Conservation (phyloP, 2,329 filamentous ascomycete genomes). For the Diaporthe destruens region DNA sequence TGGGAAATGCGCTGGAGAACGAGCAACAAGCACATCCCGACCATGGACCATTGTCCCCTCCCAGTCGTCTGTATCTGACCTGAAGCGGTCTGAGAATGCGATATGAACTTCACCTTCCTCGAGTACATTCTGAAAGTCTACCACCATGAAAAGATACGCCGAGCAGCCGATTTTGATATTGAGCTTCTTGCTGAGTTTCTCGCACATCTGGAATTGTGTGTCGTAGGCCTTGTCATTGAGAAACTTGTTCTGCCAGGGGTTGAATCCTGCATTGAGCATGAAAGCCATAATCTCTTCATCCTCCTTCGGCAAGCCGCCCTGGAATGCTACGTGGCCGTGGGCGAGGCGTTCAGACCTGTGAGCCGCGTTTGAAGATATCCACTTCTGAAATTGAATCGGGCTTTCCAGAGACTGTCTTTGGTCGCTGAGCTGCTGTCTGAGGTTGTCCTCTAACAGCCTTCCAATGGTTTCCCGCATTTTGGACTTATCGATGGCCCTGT, state of each 20-base stretch:
- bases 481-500: slow-evolving; percentile 62
- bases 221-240: slow-evolving; percentile 62
- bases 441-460: slow-evolving; percentile 60
- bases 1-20: slow-evolving; percentile 76
- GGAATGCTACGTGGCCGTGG: slow-evolving; percentile 56
- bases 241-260: slow-evolving; percentile 60
- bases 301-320: slow-evolving; percentile 63
- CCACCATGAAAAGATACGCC: slow-evolving; percentile 74
- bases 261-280: slow-evolving; percentile 72
- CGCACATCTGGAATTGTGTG: slow-evolving; percentile 65
- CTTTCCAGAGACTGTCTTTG: slow-evolving; percentile 65
- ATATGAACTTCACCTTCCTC: slow-evolving; percentile 76
- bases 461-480: slow-evolving; percentile 63
- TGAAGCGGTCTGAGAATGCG: slow-evolving; percentile 76
- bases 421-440: slow-evolving; percentile 65
- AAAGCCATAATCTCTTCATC: slow-evolving; percentile 65
- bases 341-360: slow-evolving; percentile 54
- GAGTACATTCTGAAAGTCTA: slow-evolving; percentile 73
- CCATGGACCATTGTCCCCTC: slow-evolving; percentile 67
- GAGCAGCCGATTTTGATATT: slow-evolving; percentile 73
- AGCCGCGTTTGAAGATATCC: slow-evolving; percentile 60
- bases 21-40: slow-evolving; percentile 74
- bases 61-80: slow-evolving; percentile 62
- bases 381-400: slow-evolving; percentile 64
- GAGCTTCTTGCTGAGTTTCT: slow-evolving; percentile 65